These are phyloP conservation scores for Diaporthe nobilis DNA, from an alignment of 2,329 filamentous ascomycete genomes.

Conservation along the genomic window DNA sequence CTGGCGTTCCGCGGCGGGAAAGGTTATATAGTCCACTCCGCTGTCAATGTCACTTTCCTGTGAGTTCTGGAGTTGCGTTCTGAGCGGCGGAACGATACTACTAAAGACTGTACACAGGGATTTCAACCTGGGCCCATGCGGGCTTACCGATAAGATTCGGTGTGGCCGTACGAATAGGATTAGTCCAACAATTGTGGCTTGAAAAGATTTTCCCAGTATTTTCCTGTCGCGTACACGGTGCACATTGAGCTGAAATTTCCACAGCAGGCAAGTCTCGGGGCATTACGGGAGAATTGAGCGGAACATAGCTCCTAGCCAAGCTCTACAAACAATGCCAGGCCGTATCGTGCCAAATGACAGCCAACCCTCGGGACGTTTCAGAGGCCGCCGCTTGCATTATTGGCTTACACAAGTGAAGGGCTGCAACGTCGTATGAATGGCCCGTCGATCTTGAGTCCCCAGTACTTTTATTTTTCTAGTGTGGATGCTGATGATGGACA, in stretches of 20 bases:
- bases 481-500: background rate
- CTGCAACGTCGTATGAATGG: conserved; percentile 6
- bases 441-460: background rate
- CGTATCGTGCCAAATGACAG: background rate
- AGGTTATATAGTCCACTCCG: background rate
- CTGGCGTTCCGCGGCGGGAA: background rate
- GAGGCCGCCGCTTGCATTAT: background rate
- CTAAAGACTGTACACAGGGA: background rate
- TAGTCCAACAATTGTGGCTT: background rate
- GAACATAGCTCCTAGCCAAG: background rate
- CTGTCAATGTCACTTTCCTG: background rate
- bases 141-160: background rate
- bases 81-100: background rate
- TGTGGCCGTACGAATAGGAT: background rate
- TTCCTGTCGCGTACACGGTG: fast-evolving
- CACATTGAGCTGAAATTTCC: background rate
- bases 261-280: background rate
- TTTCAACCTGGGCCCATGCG: too few relatives aligned
- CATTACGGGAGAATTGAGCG: background rate
- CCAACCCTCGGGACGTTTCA: background rate
- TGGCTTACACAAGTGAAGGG: background rate
- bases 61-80: too few relatives aligned
- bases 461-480: background rate
- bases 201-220: too few relatives aligned
- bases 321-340: background rate